Evolutionary conservation across 176 grass and related monocot species (phyloP).

Genomic region (Oryza brachyantha): DNA sequence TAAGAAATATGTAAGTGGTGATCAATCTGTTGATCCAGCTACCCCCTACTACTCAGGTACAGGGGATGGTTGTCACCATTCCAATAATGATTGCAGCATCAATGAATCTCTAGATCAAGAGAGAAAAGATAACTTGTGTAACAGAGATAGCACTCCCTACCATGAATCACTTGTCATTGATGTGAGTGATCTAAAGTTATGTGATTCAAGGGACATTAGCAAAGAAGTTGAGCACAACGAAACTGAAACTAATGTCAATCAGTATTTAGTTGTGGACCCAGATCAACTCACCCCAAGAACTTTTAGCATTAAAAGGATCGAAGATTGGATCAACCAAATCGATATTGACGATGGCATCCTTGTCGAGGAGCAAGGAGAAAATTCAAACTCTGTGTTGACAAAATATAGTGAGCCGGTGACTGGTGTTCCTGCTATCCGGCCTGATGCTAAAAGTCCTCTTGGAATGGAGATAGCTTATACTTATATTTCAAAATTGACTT

Average conservation of each 20-base stretch:
- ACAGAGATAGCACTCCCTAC: conserved; percentile 16
- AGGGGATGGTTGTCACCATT: conserved; percentile 12
- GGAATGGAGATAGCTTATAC: conserved; percentile 89
- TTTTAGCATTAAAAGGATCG: conserved; percentile 69
- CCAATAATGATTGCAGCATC: conserved; percentile 12
- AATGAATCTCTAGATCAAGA: conserved; percentile 37
- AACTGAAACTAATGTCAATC: conserved; percentile 11
- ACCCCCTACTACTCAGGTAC: neutral
- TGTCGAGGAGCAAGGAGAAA: conserved; percentile 58
- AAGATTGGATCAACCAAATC: conserved; percentile 87
- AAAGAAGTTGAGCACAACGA: conserved; percentile 23
- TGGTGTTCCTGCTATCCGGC: conserved; percentile 37
- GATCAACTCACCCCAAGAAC: conserved; percentile 47
- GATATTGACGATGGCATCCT: conserved; percentile 36
- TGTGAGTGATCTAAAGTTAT: conserved; percentile 13
- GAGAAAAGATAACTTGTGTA: conserved; percentile 35
- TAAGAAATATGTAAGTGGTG: conserved; percentile 32
- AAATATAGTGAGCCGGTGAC: conserved; percentile 26
- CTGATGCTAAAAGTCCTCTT: conserved; percentile 57
- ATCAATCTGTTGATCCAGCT: conserved; percentile 36
- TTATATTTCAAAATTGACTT: conserved; percentile 84
- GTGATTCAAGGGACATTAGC: conserved; percentile 20
- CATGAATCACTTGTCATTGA: conserved; percentile 12
- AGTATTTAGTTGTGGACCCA: conserved; percentile 18
- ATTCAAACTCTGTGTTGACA: conserved; percentile 29